Evolutionary conservation across 495 filamentous ascomycete species (phyloP).

Genomic region (Umbilicaria muhlenbergii): DNA sequence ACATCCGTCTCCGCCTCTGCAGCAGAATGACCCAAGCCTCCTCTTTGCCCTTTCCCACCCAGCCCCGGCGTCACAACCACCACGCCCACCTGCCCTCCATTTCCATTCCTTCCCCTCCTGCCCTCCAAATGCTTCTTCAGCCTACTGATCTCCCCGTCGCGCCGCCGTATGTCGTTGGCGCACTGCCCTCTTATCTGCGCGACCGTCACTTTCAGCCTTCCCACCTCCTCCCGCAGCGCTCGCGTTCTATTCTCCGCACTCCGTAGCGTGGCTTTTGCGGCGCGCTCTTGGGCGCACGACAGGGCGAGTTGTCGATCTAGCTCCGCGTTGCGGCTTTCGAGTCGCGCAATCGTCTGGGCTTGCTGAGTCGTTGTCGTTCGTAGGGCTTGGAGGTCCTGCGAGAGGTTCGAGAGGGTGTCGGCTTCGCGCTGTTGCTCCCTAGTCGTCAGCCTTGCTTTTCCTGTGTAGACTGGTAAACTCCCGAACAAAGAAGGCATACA

Average conservation of each 20-base stretch:
- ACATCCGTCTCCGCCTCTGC: constrained; percentile 29
- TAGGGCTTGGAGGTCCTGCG: constrained; percentile 60
- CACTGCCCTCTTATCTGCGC: constrained; percentile 74
- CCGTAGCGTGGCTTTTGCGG: constrained; percentile 50
- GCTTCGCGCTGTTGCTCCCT: constrained; percentile 56
- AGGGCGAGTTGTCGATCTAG: constrained; percentile 58
- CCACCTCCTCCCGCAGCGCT: constrained; percentile 63
- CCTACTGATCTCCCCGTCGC: constrained; percentile 74
- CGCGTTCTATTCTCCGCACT: constrained; percentile 54
- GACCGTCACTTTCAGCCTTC: constrained; percentile 57
- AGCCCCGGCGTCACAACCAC: constrained; percentile 34
- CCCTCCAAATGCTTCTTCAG: constrained; percentile 71
- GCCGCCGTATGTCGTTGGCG: constrained; percentile 81
- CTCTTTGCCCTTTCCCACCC: constrained; percentile 23
- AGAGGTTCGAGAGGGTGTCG: constrained; percentile 65
- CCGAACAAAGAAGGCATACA: constrained; percentile 28
- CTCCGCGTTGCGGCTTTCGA: constrained; percentile 57
- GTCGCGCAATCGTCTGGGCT: constrained; percentile 40
- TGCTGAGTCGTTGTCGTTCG: constrained; percentile 57
- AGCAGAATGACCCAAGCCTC: constrained; percentile 15
- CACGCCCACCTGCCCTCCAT: constrained; percentile 17
- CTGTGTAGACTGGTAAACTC: constrained; percentile 5
- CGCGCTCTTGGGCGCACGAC: constrained; percentile 56
- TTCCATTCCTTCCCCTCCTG: constrained; percentile 32
- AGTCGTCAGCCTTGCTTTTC: constrained; percentile 3